Base-by-base conservation (phyloP, 495 filamentous ascomycete genomes). In the Aspergillus steynii region DNA sequence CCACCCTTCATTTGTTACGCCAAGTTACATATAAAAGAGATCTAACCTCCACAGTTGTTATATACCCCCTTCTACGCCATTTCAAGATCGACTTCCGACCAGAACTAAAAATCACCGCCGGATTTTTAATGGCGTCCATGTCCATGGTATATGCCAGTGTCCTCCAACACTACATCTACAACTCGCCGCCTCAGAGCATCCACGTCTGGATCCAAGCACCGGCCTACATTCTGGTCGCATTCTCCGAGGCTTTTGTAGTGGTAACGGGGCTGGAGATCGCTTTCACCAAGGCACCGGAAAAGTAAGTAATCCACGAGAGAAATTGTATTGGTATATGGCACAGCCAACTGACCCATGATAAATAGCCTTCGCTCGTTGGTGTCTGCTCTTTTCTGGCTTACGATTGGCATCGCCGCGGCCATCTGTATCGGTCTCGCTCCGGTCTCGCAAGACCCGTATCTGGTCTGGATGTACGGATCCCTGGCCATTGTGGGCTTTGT, bases 21-120 rank as follows among this genome's bases (percentile, higher is more conserved):
- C 20, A 20, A 20, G 20, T 20, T 20, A 20, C 20, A 20, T 0
- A 20, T 20, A 20, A 20, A 20, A 20, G 20, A 20, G 20, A 20
- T 20, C 20, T 20, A 20, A 20, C 20, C 20, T 20, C 20, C 20
- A 20, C 20, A 47, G 82, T 63, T 37, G 57, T 51, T 0, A 42
- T 61, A 1, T 61, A 61, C 34, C 63, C 63, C 12, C 12, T 59
- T 0, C 52, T 65, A 6, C 63, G 85, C 2, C 82, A 71, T 51
- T 34, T 73, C 2, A 75, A 76, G 50, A 83, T 89, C 65, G 73
- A 80, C 59, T 87, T 88, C 67, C 79, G 75, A 29, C 87, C 87
- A 5, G 82, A 90, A 53, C 82, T 81, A 15, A 84, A 88, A 56
- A 90, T 91, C 62, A 82, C 83, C 7, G 76, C 79, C 3, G 88